Percentiles rank a stretch among this genome's conserved stretches.
phyloP scores from a whole-genome alignment of 805 yeast genomes.

The Candida lessepsii region DNA sequence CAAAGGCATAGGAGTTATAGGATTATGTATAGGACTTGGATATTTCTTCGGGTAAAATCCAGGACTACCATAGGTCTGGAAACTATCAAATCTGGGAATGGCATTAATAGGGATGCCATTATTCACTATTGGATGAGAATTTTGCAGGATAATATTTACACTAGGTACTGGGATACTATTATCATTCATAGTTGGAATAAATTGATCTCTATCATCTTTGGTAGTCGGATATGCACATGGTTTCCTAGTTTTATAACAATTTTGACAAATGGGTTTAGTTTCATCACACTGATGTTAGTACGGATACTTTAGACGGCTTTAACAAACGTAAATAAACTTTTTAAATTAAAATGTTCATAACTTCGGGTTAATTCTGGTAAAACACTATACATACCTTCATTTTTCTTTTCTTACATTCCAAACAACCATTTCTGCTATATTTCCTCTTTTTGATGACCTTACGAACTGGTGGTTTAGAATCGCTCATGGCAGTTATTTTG shows the following conservation, averaged over 20 bases:
- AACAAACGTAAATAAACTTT: no score
- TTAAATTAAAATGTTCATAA: no score
- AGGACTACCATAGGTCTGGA: background rate
- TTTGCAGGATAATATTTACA: background rate
- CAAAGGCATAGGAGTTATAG: background rate
- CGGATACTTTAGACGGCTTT: no score
- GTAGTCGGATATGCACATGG: conserved; percentile 7
- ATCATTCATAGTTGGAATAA: background rate
- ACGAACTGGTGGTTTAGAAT: background rate
- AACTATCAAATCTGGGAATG: conserved; percentile 4
- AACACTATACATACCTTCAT: conserved; percentile 18
- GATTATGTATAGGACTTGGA: background rate
- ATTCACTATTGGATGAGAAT: background rate
- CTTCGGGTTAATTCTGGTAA: no score
- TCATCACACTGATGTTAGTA: conserved; percentile 17
- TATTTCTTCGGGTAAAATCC: conserved; percentile 2
- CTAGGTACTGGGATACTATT: background rate
- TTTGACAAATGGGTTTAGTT: conserved; percentile 15
- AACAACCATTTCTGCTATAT: conserved; percentile 18
- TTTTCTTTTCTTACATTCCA: conserved; percentile 17
- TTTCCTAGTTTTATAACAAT: conserved; percentile 14
- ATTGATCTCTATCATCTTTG: background rate
- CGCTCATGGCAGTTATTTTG: conserved; percentile 3
- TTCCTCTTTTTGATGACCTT: conserved; percentile 15
- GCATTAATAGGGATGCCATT: background rate